These are phyloP conservation scores for Trametes polyzona DNA, from an alignment of 1,284 basidiomycete genomes.

Conservation along the genomic window DNA sequence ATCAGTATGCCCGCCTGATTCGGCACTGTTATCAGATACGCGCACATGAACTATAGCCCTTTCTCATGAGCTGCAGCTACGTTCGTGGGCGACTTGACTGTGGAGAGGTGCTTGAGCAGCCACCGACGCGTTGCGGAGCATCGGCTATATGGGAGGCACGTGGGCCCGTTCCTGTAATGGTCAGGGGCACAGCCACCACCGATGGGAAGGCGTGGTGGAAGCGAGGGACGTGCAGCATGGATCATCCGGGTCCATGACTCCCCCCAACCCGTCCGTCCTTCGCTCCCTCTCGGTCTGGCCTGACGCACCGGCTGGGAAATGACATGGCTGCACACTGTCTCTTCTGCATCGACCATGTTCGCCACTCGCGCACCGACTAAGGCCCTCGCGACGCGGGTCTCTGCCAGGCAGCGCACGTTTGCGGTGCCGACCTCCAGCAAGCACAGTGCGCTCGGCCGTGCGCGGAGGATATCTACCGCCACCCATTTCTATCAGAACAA, in stretches of 20 bases:
- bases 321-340: conserved; percentile 20
- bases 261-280: not conserved
- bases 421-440: not conserved
- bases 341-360: conserved; percentile 9
- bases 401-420: not conserved
- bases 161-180: not conserved
- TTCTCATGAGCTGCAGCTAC: not conserved
- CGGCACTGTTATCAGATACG: too few relatives aligned
- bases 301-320: conserved; percentile 9
- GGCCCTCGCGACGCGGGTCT: too few relatives aligned
- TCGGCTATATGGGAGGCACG: too few relatives aligned
- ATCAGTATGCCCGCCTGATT: too few relatives aligned
- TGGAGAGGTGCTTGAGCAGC: too few relatives aligned
- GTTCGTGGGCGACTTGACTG: too few relatives aligned
- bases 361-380: conserved; percentile 2
- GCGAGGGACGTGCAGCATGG: conserved; percentile 5
- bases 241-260: conserved; percentile 22
- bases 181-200: conserved; percentile 10
- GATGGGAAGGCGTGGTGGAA: not conserved
- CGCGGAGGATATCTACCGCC: conserved; percentile 28
- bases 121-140: conserved; percentile 8
- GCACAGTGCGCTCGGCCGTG: too few relatives aligned
- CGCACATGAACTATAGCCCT: too few relatives aligned
- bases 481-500: conserved; percentile 85
- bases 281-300: not conserved